Percentiles rank a stretch among this genome's conserved stretches.
Conservation (phyloP, 768 basidiomycete genomes). For the Leccinellum rugosiceps region DNA sequence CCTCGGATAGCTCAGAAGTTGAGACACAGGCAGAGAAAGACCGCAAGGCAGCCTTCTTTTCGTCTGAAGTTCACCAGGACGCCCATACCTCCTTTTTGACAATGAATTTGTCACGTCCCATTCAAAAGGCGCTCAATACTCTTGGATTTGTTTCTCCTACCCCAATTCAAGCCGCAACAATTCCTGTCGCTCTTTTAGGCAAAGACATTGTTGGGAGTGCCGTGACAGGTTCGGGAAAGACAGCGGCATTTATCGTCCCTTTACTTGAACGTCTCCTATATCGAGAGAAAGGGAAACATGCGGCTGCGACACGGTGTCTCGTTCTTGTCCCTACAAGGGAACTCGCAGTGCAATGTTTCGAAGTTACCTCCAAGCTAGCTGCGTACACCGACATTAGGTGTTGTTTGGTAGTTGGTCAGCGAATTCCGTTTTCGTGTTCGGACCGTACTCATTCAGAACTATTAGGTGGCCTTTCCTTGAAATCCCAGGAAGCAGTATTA, state of each 20-base stretch:
- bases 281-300: conserved; percentile 83
- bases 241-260: conserved; percentile 94
- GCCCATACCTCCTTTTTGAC: conserved; percentile 79
- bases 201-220: conserved; percentile 96
- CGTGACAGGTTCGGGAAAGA: conserved; percentile 97
- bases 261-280: conserved; percentile 91
- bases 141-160: conserved; percentile 84
- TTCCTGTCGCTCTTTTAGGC: conserved; percentile 90
- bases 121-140: conserved; percentile 85
- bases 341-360: conserved; percentile 92
- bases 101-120: conserved; percentile 94
- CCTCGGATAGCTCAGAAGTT: conserved; percentile 58
- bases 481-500: conserved; percentile 84
- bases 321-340: conserved; percentile 94
- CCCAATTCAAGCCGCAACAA: conserved; percentile 91
- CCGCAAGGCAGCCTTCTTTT: conserved; percentile 88
- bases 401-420: conserved; percentile 84
- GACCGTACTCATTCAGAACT: conserved; percentile 5
- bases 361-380: conserved; percentile 83
- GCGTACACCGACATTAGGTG: conserved; percentile 86
- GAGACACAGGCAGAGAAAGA: conserved; percentile 58
- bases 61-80: conserved; percentile 50
- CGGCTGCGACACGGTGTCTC: conserved; percentile 85
- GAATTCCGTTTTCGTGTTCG: conserved; percentile 4
- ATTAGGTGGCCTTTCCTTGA: conserved; percentile 87